These are phyloP conservation scores for Triticum dicoccoides DNA, from an alignment of 176 grass and related monocot species.

Conservation along the genomic window DNA sequence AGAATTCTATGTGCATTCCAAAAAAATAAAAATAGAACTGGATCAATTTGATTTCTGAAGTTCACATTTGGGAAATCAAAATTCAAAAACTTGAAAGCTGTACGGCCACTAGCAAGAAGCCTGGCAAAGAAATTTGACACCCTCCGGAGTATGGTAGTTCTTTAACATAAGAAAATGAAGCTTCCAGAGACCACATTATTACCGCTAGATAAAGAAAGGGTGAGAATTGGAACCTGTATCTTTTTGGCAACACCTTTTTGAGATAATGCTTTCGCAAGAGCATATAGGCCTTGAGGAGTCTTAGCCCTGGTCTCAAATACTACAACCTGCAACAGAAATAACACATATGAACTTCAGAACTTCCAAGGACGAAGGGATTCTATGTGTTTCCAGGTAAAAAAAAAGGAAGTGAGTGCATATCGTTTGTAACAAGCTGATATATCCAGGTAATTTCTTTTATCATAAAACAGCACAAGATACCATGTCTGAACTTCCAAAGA, in stretches of 20 bases:
- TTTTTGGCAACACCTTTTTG: constrained; percentile 85
- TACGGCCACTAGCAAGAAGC: not conserved
- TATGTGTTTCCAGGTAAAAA: constrained; percentile 17
- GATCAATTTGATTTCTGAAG: not conserved
- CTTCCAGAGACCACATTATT: constrained; percentile 2
- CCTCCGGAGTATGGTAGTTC: not conserved
- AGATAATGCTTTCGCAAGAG: constrained; percentile 87
- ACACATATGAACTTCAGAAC: not conserved
- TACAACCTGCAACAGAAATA: constrained; percentile 61
- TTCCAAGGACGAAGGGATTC: not conserved
- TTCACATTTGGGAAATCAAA: not conserved
- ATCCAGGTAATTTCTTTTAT: not conserved
- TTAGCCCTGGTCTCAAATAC: constrained; percentile 84
- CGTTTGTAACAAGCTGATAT: not conserved
- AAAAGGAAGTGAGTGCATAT: not conserved
- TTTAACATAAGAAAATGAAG: constrained; percentile 28
- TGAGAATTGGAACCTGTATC: constrained; percentile 62
- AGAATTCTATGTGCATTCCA: not conserved
- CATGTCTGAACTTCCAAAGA: constrained; percentile 1
- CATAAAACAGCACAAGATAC: not conserved
- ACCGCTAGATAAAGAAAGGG: not conserved
- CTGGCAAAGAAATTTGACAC: not conserved
- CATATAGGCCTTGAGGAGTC: constrained; percentile 92
- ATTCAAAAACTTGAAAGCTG: not conserved
- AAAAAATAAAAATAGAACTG: not conserved